phyloP scores from a whole-genome alignment of 148 eudicot genomes.

The Tetragonia tetragonoides region DNA sequence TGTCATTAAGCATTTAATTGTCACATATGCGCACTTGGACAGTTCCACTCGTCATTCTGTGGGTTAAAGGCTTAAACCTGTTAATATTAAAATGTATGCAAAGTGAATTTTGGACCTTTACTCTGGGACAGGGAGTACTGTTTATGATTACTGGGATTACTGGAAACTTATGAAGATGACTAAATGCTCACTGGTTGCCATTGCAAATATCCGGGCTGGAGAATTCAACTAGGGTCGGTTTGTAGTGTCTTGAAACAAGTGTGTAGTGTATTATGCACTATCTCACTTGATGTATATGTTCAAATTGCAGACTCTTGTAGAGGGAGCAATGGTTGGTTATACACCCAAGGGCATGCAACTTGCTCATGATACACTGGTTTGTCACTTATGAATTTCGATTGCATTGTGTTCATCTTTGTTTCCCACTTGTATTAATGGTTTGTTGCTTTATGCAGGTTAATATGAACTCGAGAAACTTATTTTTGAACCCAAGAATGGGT shows the following conservation, averaged over 20 bases:
- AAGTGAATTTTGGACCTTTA: no score
- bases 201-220: neutral
- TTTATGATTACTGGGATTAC: neutral
- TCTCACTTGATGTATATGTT: slow-evolving; percentile 15
- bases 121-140: neutral
- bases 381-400: slow-evolving; percentile 15
- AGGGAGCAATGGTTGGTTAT: slow-evolving; percentile 86
- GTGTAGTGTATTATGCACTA: neutral
- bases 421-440: neutral
- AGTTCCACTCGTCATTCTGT: no score
- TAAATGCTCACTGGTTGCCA: neutral
- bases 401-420: neutral
- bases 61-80: no score
- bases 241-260: neutral
- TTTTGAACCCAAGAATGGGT: slow-evolving; percentile 45
- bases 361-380: slow-evolving; percentile 80
- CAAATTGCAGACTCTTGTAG: slow-evolving; percentile 60
- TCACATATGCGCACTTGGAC: no score
- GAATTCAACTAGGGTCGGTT: neutral
- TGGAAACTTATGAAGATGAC: neutral
- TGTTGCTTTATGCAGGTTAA: slow-evolving; percentile 41
- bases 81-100: no score
- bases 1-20: no score
- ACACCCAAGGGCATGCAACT: slow-evolving; percentile 83
- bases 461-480: slow-evolving; percentile 46